Evolutionary conservation across 208 protist species (phyloP).

Genomic region (Crithidia brevicula): DNA sequence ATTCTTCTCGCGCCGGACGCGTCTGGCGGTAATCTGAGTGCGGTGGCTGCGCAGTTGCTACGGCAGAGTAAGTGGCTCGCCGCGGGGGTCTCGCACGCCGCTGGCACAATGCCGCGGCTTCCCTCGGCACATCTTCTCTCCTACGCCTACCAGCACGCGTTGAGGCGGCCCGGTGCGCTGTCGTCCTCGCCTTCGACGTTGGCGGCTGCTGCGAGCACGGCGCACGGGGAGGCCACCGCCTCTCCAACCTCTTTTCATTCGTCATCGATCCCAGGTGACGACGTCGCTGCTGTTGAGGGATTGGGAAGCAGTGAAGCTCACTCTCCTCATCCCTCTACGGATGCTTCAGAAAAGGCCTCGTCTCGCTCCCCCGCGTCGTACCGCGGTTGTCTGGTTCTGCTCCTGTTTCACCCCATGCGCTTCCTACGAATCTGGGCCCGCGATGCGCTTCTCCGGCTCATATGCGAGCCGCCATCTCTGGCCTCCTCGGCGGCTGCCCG

Average conservation of each 20-base stretch:
- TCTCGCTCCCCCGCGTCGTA: constrained; percentile 12
- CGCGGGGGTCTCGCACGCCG: constrained; percentile 33
- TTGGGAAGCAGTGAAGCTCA: no score
- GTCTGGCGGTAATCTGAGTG: background rate
- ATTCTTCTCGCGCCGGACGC: background rate
- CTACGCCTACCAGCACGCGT: constrained; percentile 20
- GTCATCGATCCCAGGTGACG: no score
- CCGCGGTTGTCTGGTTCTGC: constrained; percentile 37
- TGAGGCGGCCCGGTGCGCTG: background rate
- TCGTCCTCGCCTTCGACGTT: background rate
- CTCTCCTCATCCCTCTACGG: background rate
- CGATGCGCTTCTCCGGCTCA: constrained; percentile 14
- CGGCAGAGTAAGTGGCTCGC: constrained; percentile 38
- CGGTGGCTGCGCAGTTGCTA: constrained; percentile 19
- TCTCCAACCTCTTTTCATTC: no score
- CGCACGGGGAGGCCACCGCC: no score
- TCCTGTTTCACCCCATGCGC: constrained; percentile 51
- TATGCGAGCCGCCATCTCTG: background rate
- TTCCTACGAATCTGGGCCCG: constrained; percentile 43
- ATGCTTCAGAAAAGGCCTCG: constrained; percentile 12
- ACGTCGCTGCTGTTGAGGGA: no score
- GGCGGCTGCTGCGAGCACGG: background rate
- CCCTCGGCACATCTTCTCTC: constrained; percentile 18
- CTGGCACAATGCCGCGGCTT: constrained; percentile 16
- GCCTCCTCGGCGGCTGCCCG: background rate